Base-by-base conservation (phyloP, 768 basidiomycete genomes). In the Podaxis sp. region DNA sequence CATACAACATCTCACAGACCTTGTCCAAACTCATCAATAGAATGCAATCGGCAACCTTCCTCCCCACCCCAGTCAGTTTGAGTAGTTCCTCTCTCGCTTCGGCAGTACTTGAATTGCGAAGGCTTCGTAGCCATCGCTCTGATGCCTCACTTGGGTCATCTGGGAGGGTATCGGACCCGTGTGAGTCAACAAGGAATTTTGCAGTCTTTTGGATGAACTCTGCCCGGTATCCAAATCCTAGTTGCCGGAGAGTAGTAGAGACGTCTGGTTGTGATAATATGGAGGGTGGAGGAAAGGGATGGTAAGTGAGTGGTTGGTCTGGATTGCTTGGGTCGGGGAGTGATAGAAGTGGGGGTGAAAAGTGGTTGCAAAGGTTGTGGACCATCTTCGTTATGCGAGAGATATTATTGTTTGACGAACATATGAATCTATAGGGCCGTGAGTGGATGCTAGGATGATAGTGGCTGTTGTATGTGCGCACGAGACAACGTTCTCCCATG, bases 361-460 rank as follows among this genome's bases (percentile, higher is more conserved):
- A 97, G 22, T 90, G 80, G 17, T 75, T 81, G 72, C 92, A 93
- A 13, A 99, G 84, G 20, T 84, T 82, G 64, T 93, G 89, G 30
- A 99, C 87, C 90, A 99, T 95, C 62, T 90, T 91, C 15, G 93
- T 91, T 68, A 99, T 99, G 5, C 97, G 91, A 4, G 86, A 76
- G 56, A 99, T 99, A 68, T 99, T 95, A 73, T 99, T 99, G 70
- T 98, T 98, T 2, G 94, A 93, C 2, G 95, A 97, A 72, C 96
- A 99, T 66, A 99, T 97, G 77, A 99, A 99, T 8, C 96, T 96
- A 53, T 2, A 62, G 15, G 15, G 51, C 36, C 20, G 51, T 20
- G 24, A 37, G 48, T 48, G 20, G 41, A 49, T 48, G 58, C 4
- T 13, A 54, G 37, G 36, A 61, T 10, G 37, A 38, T 1, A 36